These are phyloP conservation scores for Neurospora sp. DNA, from an alignment of 2,329 filamentous ascomycete species.

Conservation along the genomic window DNA sequence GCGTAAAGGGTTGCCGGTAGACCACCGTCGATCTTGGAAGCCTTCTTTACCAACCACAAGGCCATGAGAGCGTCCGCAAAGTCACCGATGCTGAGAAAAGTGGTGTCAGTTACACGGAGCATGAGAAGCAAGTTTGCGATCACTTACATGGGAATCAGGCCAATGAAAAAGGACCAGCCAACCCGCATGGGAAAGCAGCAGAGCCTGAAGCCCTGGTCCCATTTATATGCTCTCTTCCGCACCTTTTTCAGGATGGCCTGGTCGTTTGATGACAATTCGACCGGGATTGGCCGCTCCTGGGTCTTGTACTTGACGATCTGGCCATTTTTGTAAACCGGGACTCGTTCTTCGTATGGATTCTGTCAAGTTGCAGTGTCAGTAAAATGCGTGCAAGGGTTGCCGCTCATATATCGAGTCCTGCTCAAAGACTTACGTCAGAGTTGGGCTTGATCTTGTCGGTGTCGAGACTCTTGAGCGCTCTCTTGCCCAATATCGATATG, in stretches of 20 bases:
- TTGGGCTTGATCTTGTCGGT: constrained; percentile 16
- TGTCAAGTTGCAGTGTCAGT: constrained; percentile 31
- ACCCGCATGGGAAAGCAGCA: constrained; percentile 73
- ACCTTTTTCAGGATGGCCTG: constrained; percentile 73
- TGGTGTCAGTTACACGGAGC: constrained; percentile 14
- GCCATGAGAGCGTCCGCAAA: constrained; percentile 63
- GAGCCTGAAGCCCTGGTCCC: constrained; percentile 71
- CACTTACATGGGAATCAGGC: constrained; percentile 68
- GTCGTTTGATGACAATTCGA: constrained; percentile 75
- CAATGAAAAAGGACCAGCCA: constrained; percentile 83
- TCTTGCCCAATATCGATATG: constrained; percentile 9
- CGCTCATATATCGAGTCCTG: background rate
- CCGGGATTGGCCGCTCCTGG: constrained; percentile 73
- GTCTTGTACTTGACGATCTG: constrained; percentile 66
- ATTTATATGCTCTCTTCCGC: constrained; percentile 72
- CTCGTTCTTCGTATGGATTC: constrained; percentile 85
- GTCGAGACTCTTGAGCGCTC: constrained; percentile 14
- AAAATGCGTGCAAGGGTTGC: no score
- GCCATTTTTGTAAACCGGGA: constrained; percentile 62
- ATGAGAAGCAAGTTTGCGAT: background rate
- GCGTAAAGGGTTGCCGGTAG: constrained; percentile 51
- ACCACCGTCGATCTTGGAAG: constrained; percentile 65
- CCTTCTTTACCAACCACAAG: constrained; percentile 63
- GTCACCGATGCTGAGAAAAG: constrained; percentile 56
- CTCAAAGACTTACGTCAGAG: constrained; percentile 12